Conservation (phyloP, 1,284 basidiomycete genomes). For the Heterobasidion parviporum region DNA sequence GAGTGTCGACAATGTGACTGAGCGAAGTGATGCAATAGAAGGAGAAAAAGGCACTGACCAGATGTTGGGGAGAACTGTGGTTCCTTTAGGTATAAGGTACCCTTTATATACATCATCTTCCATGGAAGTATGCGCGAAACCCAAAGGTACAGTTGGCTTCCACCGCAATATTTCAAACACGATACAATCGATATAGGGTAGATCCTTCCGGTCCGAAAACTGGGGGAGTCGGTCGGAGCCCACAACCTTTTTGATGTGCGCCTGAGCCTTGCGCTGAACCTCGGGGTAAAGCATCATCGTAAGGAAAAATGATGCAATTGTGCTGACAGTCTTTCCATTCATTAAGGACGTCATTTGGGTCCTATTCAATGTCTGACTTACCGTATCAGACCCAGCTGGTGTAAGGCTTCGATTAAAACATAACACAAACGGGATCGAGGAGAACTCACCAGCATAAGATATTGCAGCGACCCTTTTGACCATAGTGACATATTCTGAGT, state of each 20-base stretch:
- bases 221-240: slow-evolving; percentile 1
- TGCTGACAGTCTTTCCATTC: slow-evolving; percentile 8
- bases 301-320: not conserved
- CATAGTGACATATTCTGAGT: not conserved
- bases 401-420: not conserved
- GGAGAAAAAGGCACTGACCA: slow-evolving; percentile 21
- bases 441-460: slow-evolving; percentile 7
- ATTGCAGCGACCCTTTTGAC: not conserved
- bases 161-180: slow-evolving; percentile 14
- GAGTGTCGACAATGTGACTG: too few relatives aligned
- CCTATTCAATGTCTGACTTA: slow-evolving; percentile 1
- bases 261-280: not conserved
- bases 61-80: slow-evolving; percentile 31
- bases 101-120: slow-evolving; percentile 35
- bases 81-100: slow-evolving; percentile 34
- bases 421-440: not conserved
- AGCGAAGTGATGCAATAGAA: too few relatives aligned
- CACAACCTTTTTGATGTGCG: not conserved
- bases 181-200: not conserved
- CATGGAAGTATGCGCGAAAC: not conserved
- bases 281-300: slow-evolving; percentile 3
- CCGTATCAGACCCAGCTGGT: slow-evolving; percentile 2
- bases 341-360: slow-evolving; percentile 1
- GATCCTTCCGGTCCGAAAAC: not conserved
- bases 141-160: slow-evolving; percentile 7